phyloP scores from a whole-genome alignment of 2,329 filamentous ascomycete species.

The Talaromyces verruculosus region DNA sequence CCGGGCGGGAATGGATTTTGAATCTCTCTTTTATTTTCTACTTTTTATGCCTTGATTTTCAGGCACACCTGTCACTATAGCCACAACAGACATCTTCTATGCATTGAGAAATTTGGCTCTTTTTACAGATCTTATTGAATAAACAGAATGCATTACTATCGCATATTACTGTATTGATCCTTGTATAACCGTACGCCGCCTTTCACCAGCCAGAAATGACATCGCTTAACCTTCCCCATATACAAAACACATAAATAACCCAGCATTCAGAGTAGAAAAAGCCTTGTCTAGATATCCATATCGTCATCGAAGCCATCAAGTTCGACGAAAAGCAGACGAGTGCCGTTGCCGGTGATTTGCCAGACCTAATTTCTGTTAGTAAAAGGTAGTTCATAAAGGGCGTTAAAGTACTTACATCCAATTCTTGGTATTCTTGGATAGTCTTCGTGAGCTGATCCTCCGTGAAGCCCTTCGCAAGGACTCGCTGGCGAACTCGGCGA shows the following conservation, averaged over 20 bases:
- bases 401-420: conserved; percentile 71
- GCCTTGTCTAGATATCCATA: conserved; percentile 45
- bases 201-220: conserved; percentile 16
- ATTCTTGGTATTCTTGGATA: conserved; percentile 81
- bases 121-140: not conserved
- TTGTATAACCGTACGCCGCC: conserved; percentile 12
- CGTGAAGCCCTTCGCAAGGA: conserved; percentile 95
- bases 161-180: conserved; percentile 8
- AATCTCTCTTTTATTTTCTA: not conserved
- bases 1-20: not conserved
- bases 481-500: conserved; percentile 82
- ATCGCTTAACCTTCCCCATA: conserved; percentile 19
- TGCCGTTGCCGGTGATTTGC: conserved; percentile 72
- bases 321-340: conserved; percentile 70
- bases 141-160: conserved; percentile 6
- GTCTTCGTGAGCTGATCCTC: conserved; percentile 85
- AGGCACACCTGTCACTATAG: not conserved
- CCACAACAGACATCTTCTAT: not conserved
- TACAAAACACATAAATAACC: conserved; percentile 11
- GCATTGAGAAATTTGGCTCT: not conserved
- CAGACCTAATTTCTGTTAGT: conserved; percentile 62
- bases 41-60: not conserved
- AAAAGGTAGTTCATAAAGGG: conserved; percentile 22
- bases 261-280: not conserved
- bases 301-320: conserved; percentile 46